These are phyloP conservation scores for Garcileccinum viscosum DNA, from an alignment of 1,284 basidiomycete genomes.

Conservation along the genomic window DNA sequence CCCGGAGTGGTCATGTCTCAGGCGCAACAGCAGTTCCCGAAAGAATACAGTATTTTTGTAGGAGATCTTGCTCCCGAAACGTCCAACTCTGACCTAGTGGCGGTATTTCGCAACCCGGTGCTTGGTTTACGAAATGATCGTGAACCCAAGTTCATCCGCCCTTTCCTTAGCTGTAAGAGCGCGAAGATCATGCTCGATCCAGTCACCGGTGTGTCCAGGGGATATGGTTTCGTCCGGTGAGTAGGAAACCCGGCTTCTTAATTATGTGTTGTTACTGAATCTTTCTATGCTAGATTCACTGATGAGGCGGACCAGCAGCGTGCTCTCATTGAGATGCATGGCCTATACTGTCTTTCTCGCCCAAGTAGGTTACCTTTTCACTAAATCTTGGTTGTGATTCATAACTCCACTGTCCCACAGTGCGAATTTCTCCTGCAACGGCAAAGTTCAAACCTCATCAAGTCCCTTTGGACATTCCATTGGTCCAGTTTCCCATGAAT, in stretches of 20 bases:
- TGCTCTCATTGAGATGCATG: slow-evolving; percentile 89
- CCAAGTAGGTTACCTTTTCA: slow-evolving; percentile 64
- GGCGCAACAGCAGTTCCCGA: slow-evolving; percentile 65
- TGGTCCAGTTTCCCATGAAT: slow-evolving; percentile 51
- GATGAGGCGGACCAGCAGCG: slow-evolving; percentile 88
- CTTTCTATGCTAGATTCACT: slow-evolving; percentile 63
- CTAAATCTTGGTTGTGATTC: slow-evolving; percentile 34
- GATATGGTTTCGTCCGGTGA: slow-evolving; percentile 88
- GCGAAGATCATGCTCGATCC: slow-evolving; percentile 94
- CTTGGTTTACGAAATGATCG: slow-evolving; percentile 80
- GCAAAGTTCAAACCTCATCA: slow-evolving; percentile 78
- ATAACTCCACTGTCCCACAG: slow-evolving; percentile 45
- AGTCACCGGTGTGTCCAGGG: slow-evolving; percentile 84
- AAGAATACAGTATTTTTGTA: slow-evolving; percentile 90
- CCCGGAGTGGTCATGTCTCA: slow-evolving; percentile 42
- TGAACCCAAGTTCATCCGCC: slow-evolving; percentile 83
- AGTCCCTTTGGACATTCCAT: slow-evolving; percentile 53
- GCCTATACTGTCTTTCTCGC: slow-evolving; percentile 82
- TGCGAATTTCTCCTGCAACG: slow-evolving; percentile 89
- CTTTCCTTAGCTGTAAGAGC: slow-evolving; percentile 88
- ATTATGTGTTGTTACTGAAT: slow-evolving; percentile 10
- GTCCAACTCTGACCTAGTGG: slow-evolving; percentile 87
- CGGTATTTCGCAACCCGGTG: slow-evolving; percentile 85
- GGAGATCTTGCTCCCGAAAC: slow-evolving; percentile 90
- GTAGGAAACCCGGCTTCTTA: slow-evolving; percentile 24